These are phyloP conservation scores for Naganishia cerealis DNA, from an alignment of 1,284 basidiomycete genomes.

Conservation along the genomic window DNA sequence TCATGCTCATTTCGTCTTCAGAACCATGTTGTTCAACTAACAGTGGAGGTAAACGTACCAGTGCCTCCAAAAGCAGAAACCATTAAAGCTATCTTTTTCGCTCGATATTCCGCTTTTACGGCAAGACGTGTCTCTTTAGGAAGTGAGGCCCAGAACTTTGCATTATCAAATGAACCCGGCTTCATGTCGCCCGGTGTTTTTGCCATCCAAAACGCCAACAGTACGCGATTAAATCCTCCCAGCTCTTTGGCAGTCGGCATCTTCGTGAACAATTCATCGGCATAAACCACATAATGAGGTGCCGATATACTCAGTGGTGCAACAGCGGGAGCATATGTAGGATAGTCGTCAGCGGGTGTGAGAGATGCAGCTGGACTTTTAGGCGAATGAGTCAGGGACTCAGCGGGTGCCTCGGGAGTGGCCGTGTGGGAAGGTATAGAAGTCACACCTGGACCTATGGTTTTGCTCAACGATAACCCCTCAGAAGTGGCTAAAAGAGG, in stretches of 20 bases:
- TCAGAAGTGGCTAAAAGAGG: no score
- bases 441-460: no score
- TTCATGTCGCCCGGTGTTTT: neutral
- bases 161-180: constrained; percentile 42
- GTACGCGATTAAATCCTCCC: constrained; percentile 52
- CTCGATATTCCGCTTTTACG: constrained; percentile 51
- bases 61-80: constrained; percentile 56
- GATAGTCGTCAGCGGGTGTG: neutral
- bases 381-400: no score
- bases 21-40: no score
- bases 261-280: constrained; percentile 35
- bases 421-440: no score
- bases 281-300: constrained; percentile 20
- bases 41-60: constrained; percentile 34
- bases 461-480: no score
- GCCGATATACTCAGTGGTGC: neutral
- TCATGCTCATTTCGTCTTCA: no score
- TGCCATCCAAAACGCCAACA: constrained; percentile 56
- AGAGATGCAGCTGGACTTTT: neutral
- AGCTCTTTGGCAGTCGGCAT: constrained; percentile 44
- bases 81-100: constrained; percentile 56
- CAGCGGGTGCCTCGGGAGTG: no score
- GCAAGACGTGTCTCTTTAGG: constrained; percentile 39
- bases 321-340: neutral
- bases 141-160: constrained; percentile 43